Evolutionary conservation across 768 basidiomycete genomes (phyloP), one percentile per base, ranked within the genome.

Genomic region (Rhodotorula toruloides): DNA sequence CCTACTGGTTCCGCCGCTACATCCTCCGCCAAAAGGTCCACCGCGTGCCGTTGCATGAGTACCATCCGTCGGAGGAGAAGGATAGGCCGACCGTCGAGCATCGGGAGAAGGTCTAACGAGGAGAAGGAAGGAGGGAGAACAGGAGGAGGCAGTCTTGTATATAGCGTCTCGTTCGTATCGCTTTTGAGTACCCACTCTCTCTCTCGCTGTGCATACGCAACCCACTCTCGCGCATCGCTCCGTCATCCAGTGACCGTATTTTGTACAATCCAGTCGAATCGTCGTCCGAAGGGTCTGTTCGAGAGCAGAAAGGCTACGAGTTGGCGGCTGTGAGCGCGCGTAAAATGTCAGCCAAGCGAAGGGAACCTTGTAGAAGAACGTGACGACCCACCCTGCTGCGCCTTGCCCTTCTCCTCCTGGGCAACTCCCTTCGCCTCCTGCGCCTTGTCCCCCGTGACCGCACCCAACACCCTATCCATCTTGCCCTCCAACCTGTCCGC

Each of bases 391-490:
- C 66, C 56, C 47, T 67, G 66, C 48, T 67, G 66, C 13, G 66
- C 66, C 52, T 67, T 67, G 27, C 66, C 66, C 53, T 67, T 67
- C 16, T 47, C 13, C 34, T 67, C 66, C 54, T 53, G 57, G 46
- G 55, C 57, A 22, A 44, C n/a, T 2, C 66, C 66, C 1, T 37
- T 31, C 17, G 63, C 67, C 36, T 69, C 67, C 32, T 57, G 37
- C 27, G 42, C 55, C 40, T 64, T 48, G 63, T 69, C 67, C 22
- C 67, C 67, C 40, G 67, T 69, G 6, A 60, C 62, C 2, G 67
- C 67, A 8, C 67, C 67, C 10, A 61, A 52, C 13, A 69, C 62
- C 27, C 63, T 53, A 44, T 69, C 67, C 27, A 69, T 46, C 63
- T 70, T 70, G 25, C 68, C 68, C 13, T 59, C 59, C 2, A 70